Conservation (phyloP, 1,139 yeast genomes). For the Saccharomyces hybrid region DNA sequence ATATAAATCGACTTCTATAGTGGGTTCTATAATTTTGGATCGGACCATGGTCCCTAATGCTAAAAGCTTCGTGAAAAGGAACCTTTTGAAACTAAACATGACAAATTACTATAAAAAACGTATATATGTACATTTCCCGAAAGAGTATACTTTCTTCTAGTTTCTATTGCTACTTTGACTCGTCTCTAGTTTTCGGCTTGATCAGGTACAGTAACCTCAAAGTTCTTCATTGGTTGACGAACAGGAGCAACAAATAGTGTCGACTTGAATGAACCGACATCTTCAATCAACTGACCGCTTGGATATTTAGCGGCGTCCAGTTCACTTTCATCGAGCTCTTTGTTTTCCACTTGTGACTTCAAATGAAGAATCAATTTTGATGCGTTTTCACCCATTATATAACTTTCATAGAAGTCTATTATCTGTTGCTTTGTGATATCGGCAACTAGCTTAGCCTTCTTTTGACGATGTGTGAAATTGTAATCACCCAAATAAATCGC, state of each 20-base stretch:
- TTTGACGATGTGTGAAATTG: conserved; percentile 54
- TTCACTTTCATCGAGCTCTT: conserved; percentile 20
- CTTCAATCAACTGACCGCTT: conserved; percentile 32
- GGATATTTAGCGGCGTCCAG: conserved; percentile 28
- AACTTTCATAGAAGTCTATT: conserved; percentile 43
- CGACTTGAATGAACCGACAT: conserved; percentile 39
- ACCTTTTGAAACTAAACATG: not conserved
- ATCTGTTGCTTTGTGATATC: conserved; percentile 51
- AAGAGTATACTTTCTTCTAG: not conserved
- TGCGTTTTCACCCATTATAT: conserved; percentile 37
- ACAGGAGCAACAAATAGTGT: conserved; percentile 37
- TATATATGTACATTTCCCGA: not conserved
- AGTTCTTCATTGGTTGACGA: conserved; percentile 35
- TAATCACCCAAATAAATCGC: conserved; percentile 68
- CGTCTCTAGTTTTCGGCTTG: not conserved
- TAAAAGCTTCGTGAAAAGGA: not conserved
- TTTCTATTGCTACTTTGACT: not conserved
- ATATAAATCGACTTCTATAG: not conserved
- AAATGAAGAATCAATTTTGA: conserved; percentile 58
- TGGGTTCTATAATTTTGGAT: not conserved
- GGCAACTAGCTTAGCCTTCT: conserved; percentile 51
- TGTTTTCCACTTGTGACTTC: conserved; percentile 44
- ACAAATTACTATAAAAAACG: not conserved
- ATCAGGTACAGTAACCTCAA: conserved; percentile 7
- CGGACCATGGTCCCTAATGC: not conserved